Evolutionary conservation across 2,329 filamentous ascomycete species (phyloP), one percentile per base, ranked within the genome.

Genomic region (Fusarium musae): DNA sequence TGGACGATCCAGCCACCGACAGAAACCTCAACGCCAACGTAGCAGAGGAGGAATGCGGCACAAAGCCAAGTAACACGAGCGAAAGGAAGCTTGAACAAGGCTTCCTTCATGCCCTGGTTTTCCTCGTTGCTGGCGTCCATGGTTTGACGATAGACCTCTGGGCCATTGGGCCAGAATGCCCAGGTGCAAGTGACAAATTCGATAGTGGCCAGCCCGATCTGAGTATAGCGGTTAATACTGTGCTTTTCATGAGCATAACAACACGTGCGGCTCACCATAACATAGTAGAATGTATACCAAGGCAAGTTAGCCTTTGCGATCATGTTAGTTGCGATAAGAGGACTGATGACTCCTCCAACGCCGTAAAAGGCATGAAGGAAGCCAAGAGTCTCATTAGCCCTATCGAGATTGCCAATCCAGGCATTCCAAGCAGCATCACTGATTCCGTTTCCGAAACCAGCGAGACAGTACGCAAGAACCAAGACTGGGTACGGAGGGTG

Each of bases 1-100:
- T 91, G 90, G 59, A 95, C 92, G 63, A 96, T 93, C 94, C 93
- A 96, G 9, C 93, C 93, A 26, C 93, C 92, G 1, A 95, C 86
- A 0, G 91, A 90, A 49, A 93, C 92, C 80, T 96, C 93, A 3
- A 91, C 85, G 12, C 94, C 93, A 1, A 95, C 91, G 77, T 96
- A 96, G 37, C 89, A 88, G 16, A 96, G 87, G 28, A 96, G 84
- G 80, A 96, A 96, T 2, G 92, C 70, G 0, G 93, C 87, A 70
- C 88, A 89, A n/a, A 93, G 83, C 92, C 92, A 94, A 3, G 91
- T 91, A 1, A 92, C 87, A 52, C 84, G 85, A 21, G 84, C 84
- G 10, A 80, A 79, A 0, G 84, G 84, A 66, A 77, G 78, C 63
- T 82, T 82, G 46, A 85, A 79, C 1, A 91, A 82, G 9, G 73